These are phyloP conservation scores for Kalmusia sp. DNA, from an alignment of 2,329 filamentous ascomycete species.

Conservation along the genomic window DNA sequence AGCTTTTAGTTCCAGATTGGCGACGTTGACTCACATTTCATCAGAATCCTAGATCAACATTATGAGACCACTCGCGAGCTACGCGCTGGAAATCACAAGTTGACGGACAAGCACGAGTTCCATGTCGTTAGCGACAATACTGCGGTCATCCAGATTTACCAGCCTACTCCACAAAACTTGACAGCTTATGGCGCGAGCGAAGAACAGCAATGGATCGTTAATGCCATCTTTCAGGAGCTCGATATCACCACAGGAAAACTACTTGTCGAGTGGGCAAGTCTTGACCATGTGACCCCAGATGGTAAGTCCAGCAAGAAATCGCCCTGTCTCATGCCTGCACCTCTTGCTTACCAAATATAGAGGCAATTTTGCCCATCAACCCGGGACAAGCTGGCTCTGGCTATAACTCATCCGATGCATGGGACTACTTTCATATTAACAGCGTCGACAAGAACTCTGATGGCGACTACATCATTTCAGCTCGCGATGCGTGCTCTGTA, in stretches of 20 bases:
- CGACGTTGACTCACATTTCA: not conserved
- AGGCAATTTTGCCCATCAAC: conserved; percentile 38
- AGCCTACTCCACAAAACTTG: conserved; percentile 53
- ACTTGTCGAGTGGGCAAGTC: conserved; percentile 49
- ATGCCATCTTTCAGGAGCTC: conserved; percentile 60
- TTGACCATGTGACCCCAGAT: conserved; percentile 37
- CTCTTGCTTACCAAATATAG: not conserved
- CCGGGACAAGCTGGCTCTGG: conserved; percentile 32
- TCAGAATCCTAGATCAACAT: conserved; percentile 56
- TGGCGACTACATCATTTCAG: conserved; percentile 37
- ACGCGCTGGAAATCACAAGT: conserved; percentile 57
- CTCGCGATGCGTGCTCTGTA: conserved; percentile 31
- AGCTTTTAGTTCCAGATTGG: not conserved
- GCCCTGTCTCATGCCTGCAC: too few relatives aligned
- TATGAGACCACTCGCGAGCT: conserved; percentile 64
- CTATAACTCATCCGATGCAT: conserved; percentile 32
- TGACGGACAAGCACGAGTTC: conserved; percentile 60
- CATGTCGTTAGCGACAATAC: conserved; percentile 61
- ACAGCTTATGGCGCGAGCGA: conserved; percentile 53
- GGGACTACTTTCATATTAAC: conserved; percentile 52
- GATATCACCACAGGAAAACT: conserved; percentile 48
- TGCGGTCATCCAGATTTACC: conserved; percentile 61
- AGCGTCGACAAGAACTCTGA: conserved; percentile 48
- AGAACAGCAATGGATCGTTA: conserved; percentile 64
- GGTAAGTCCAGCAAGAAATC: not conserved